Conservation (phyloP, 1,284 basidiomycete genomes). For the Stygiomarasmius scandens region DNA sequence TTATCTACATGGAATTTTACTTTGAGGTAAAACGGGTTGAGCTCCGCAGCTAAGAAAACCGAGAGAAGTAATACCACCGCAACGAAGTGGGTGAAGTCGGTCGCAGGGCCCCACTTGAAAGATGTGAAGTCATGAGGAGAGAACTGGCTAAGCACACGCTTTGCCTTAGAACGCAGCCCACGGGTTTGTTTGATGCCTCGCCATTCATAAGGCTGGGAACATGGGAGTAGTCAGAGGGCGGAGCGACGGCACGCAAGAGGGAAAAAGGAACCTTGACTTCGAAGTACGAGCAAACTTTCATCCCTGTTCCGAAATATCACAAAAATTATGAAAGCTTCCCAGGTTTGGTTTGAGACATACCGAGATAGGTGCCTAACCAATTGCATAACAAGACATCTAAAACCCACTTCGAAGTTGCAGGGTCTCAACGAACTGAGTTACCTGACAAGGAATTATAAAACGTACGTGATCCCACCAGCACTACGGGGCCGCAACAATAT, state of each 20-base stretch:
- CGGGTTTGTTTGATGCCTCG: slow-evolving; percentile 77
- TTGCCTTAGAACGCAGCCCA: slow-evolving; percentile 75
- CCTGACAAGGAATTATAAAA: slow-evolving; percentile 20
- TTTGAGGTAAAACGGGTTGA: slow-evolving; percentile 86
- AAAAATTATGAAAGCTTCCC: slow-evolving; percentile 26
- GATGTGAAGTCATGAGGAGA: slow-evolving; percentile 85
- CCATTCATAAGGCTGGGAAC: slow-evolving; percentile 74
- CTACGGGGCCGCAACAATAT: slow-evolving; percentile 37
- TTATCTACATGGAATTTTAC: slow-evolving; percentile 35
- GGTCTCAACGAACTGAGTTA: slow-evolving; percentile 15
- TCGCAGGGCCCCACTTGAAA: slow-evolving; percentile 85
- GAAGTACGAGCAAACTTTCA: slow-evolving; percentile 83
- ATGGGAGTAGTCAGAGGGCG: slow-evolving; percentile 15
- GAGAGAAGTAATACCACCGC: slow-evolving; percentile 74
- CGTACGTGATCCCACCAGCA: slow-evolving; percentile 90
- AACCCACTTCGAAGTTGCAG: slow-evolving; percentile 61
- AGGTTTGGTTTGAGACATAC: slow-evolving; percentile 32
- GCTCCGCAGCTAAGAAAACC: slow-evolving; percentile 80
- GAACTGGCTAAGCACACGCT: slow-evolving; percentile 77
- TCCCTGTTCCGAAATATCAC: slow-evolving; percentile 50
- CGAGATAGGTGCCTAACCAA: slow-evolving; percentile 82
- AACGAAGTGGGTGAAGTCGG: slow-evolving; percentile 74
- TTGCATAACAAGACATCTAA: slow-evolving; percentile 85
- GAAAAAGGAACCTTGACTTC: slow-evolving; percentile 71
- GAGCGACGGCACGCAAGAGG: not conserved